A percentile compares a stretch with the other conserved stretches of the same genome.
Evolutionary conservation across 495 filamentous ascomycete species (phyloP).

Genomic region (Aspergillus bertholletiae): DNA sequence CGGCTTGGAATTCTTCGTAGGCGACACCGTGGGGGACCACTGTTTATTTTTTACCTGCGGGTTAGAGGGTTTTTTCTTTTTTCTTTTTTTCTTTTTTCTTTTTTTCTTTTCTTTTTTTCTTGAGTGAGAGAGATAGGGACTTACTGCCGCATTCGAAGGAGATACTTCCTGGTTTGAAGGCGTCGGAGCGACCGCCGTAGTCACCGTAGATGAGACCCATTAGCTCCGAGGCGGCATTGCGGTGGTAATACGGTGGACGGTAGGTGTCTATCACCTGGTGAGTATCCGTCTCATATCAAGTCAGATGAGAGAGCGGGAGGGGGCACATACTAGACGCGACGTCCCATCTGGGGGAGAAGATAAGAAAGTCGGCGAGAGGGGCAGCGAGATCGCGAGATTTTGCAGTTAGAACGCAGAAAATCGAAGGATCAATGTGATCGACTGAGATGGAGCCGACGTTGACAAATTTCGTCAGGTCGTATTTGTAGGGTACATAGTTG

Average conservation of each 20-base stretch:
- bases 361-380: conserved; percentile 47
- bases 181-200: conserved; percentile 51
- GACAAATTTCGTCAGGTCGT: conserved; percentile 50
- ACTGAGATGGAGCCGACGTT: conserved; percentile 48
- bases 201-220: conserved; percentile 53
- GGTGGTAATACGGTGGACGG: conserved; percentile 49
- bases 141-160: conserved; percentile 54
- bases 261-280: conserved; percentile 35
- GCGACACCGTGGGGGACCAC: conserved; percentile 57
- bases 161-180: conserved; percentile 56
- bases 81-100: no score
- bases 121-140: conserved; percentile 1
- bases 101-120: no score
- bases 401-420: conserved; percentile 50
- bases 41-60: neutral
- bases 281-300: conserved; percentile 1
- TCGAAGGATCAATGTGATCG: conserved; percentile 51
- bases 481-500: conserved; percentile 50
- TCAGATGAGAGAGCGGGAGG: neutral
- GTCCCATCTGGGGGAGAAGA: conserved; percentile 49
- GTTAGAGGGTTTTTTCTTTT: no score
- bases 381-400: conserved; percentile 38
- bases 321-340: conserved; percentile 38
- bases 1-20: conserved; percentile 63
- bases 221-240: conserved; percentile 47